Conservation (phyloP, 208 protist genomes). For the Crithidia bombi region DNA sequence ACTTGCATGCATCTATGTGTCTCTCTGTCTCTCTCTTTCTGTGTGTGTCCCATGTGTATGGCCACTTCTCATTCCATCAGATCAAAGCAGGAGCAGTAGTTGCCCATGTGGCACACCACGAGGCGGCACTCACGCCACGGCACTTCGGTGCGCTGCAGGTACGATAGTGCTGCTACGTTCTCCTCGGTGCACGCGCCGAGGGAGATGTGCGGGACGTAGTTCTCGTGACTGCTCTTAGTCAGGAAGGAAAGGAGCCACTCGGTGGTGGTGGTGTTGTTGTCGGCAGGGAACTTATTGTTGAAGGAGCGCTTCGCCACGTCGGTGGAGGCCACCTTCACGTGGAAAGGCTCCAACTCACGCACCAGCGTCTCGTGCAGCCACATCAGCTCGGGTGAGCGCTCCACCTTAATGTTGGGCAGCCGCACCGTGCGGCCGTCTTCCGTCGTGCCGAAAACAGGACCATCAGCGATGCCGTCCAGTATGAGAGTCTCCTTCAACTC, state of each 20-base stretch:
- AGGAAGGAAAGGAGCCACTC: constrained; percentile 67
- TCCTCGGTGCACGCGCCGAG: constrained; percentile 63
- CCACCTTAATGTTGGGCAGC: constrained; percentile 64
- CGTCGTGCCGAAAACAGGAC: constrained; percentile 51
- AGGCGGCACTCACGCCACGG: constrained; percentile 72
- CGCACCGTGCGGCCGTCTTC: constrained; percentile 43
- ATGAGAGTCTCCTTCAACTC: constrained; percentile 44
- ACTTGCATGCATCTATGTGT: too few relatives aligned
- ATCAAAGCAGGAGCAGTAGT: constrained; percentile 81
- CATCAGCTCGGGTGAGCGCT: constrained; percentile 42
- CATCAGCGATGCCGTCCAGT: constrained; percentile 44
- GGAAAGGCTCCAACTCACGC: constrained; percentile 43
- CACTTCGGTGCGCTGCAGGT: constrained; percentile 60
- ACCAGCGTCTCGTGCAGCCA: constrained; percentile 63
- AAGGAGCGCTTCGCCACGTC: constrained; percentile 70
- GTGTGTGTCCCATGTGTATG: too few relatives aligned
- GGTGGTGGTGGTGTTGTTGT: constrained; percentile 34
- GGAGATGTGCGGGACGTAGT: constrained; percentile 77
- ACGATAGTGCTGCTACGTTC: constrained; percentile 37
- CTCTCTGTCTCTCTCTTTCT: too few relatives aligned
- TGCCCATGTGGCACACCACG: constrained; percentile 82
- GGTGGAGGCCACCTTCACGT: constrained; percentile 49
- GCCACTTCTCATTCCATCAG: constrained; percentile 44
- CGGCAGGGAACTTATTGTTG: constrained; percentile 65
- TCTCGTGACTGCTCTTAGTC: constrained; percentile 39